A percentile compares a stretch with the other conserved stretches of the same genome.
Evolutionary conservation across 2,329 filamentous ascomycete genomes (phyloP).

Genomic region (Epichloe typhina): DNA sequence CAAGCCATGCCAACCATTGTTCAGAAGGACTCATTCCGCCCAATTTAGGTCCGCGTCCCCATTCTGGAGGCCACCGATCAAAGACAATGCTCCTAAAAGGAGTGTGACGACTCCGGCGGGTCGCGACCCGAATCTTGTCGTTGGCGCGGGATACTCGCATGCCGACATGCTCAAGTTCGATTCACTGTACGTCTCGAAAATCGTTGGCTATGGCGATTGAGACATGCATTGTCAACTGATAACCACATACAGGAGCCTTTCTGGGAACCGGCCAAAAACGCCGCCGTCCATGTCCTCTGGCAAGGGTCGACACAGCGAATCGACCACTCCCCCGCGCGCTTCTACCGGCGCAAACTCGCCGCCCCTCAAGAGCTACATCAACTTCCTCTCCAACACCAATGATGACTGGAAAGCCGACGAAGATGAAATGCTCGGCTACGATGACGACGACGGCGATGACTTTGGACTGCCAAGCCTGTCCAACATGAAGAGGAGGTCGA

Average conservation of each 20-base stretch:
- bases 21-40: slow-evolving; percentile 14
- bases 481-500: slow-evolving; percentile 69
- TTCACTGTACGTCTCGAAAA: slow-evolving; percentile 45
- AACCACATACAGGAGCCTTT: slow-evolving; percentile 37
- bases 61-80: slow-evolving; percentile 63
- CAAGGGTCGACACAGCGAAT: slow-evolving; percentile 36
- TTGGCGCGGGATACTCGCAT: slow-evolving; percentile 93
- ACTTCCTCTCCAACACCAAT: slow-evolving; percentile 68
- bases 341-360: slow-evolving; percentile 44
- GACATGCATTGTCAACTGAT: not conserved
- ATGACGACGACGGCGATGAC: slow-evolving; percentile 84
- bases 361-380: slow-evolving; percentile 62
- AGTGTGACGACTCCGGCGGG: slow-evolving; percentile 24
- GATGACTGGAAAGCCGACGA: slow-evolving; percentile 71
- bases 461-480: slow-evolving; percentile 89
- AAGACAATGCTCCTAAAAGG: slow-evolving; percentile 39
- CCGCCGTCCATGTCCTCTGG: slow-evolving; percentile 51
- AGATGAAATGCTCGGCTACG: slow-evolving; percentile 66
- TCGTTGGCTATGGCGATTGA: not conserved
- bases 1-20: slow-evolving; percentile 7
- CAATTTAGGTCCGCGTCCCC: slow-evolving; percentile 61
- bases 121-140: slow-evolving; percentile 59
- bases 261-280: slow-evolving; percentile 55
- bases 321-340: slow-evolving; percentile 41
- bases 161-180: slow-evolving; percentile 87